Conservation (phyloP, 371 early-diverging fungal species). For the Mucor velutinosus region DNA sequence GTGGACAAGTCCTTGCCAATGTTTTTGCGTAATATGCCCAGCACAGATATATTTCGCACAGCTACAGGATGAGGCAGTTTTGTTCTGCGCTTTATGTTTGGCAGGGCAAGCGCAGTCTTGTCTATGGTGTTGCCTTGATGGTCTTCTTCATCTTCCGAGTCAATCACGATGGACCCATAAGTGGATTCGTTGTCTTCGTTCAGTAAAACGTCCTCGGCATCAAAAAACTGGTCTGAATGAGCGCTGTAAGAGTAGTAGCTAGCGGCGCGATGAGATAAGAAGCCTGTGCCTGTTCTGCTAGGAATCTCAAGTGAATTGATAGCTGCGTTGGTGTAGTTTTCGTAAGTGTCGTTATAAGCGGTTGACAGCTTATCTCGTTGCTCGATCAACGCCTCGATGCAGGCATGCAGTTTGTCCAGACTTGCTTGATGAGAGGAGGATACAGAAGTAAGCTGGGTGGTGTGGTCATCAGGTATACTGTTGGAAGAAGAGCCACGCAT, state of each 20-base stretch:
- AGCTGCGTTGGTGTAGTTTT: not conserved
- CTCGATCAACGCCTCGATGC: not conserved
- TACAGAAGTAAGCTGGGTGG: not conserved
- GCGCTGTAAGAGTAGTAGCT: conserved; percentile 17
- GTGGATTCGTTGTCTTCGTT: conserved; percentile 3
- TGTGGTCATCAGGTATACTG: not conserved
- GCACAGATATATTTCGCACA: conserved; percentile 74
- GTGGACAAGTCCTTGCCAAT: conserved; percentile 94
- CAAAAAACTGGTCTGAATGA: conserved; percentile 15
- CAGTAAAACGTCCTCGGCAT: conserved; percentile 13
- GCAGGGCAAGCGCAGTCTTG: not conserved
- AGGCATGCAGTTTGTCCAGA: not conserved
- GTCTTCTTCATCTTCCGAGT: conserved; percentile 14
- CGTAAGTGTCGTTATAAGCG: not conserved
- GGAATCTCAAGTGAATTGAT: not conserved
- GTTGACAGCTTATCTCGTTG: not conserved
- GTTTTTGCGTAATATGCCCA: conserved; percentile 88
- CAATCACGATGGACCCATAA: conserved; percentile 1
- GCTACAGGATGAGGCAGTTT: conserved; percentile 72
- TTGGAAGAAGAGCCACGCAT: conserved; percentile 3
- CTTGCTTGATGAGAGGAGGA: not conserved
- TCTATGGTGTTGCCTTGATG: not conserved
- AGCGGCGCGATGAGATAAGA: conserved; percentile 1
- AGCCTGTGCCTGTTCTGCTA: conserved; percentile 4
- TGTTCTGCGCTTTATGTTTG: conserved; percentile 9